phyloP scores from a whole-genome alignment of 2,329 filamentous ascomycete genomes.

The Colletotrichum gloeosporioides region DNA sequence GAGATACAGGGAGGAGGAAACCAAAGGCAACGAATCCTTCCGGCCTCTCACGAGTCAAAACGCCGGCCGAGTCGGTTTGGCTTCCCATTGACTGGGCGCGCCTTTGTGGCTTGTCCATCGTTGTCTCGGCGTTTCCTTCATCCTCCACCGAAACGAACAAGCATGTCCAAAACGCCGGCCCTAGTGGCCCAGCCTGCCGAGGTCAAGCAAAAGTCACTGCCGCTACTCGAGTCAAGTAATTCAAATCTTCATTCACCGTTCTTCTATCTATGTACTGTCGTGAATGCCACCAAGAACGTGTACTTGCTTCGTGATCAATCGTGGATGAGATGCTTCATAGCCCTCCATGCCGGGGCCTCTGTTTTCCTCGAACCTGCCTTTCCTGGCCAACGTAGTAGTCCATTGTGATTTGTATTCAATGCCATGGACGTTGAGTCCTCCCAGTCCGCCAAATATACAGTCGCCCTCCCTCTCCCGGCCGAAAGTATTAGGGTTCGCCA shows the following conservation, averaged over 20 bases:
- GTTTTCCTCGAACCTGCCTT: not conserved
- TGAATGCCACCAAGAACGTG: not conserved
- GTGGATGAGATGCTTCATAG: not conserved
- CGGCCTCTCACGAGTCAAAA: not conserved
- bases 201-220: not conserved
- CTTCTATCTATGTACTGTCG: not conserved
- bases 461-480: not conserved
- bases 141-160: not conserved
- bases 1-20: not conserved
- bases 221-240: not conserved
- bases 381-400: not conserved
- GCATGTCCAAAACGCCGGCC: not conserved
- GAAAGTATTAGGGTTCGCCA: not conserved
- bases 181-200: not conserved
- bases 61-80: not conserved
- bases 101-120: not conserved
- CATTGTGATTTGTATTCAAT: not conserved
- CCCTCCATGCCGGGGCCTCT: not conserved
- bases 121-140: not conserved
- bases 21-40: not conserved
- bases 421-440: not conserved
- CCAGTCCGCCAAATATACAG: not conserved
- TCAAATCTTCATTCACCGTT: not conserved
- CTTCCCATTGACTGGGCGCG: not conserved
- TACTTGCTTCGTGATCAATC: not conserved